phyloP scores from a whole-genome alignment of 768 basidiomycete genomes.

The Termitomyces sp. region DNA sequence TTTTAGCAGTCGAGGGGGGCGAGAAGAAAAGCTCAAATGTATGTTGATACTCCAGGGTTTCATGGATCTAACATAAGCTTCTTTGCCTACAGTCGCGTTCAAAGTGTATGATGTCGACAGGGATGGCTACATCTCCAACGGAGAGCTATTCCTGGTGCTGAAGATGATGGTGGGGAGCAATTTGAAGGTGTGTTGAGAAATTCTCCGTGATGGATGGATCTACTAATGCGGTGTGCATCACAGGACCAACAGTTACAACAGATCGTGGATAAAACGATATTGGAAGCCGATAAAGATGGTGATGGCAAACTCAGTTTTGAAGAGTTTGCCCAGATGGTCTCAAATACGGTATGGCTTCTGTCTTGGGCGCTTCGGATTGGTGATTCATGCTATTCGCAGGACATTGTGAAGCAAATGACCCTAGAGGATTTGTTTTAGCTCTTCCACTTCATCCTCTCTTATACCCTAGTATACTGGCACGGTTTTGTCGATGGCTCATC shows the following conservation, averaged over 20 bases:
- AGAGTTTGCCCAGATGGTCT: constrained; percentile 95
- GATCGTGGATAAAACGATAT: constrained; percentile 99
- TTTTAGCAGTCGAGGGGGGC: constrained; percentile 93
- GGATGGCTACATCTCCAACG: constrained; percentile 97
- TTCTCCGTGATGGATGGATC: constrained; percentile 13
- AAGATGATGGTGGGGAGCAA: constrained; percentile 99
- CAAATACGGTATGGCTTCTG: constrained; percentile 75
- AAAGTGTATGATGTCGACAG: constrained; percentile 99
- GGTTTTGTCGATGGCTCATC: background rate
- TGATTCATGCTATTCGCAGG: constrained; percentile 43
- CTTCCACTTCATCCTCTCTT: background rate
- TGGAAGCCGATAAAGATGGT: constrained; percentile 98
- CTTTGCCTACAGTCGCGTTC: constrained; percentile 76
- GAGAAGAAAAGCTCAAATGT: constrained; percentile 97
- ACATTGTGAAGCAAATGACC: constrained; percentile 99
- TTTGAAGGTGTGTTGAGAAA: constrained; percentile 63
- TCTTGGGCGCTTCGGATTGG: background rate
- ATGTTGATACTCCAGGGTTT: constrained; percentile 26
- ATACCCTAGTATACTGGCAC: constrained; percentile 6
- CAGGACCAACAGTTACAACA: constrained; percentile 98
- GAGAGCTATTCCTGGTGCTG: constrained; percentile 94
- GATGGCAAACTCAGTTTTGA: constrained; percentile 98
- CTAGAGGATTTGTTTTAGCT: constrained; percentile 84
- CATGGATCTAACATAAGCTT: background rate
- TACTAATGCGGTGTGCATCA: constrained; percentile 1